phyloP scores from a whole-genome alignment of 257 asterid species.

The Przewalskia tangutica region DNA sequence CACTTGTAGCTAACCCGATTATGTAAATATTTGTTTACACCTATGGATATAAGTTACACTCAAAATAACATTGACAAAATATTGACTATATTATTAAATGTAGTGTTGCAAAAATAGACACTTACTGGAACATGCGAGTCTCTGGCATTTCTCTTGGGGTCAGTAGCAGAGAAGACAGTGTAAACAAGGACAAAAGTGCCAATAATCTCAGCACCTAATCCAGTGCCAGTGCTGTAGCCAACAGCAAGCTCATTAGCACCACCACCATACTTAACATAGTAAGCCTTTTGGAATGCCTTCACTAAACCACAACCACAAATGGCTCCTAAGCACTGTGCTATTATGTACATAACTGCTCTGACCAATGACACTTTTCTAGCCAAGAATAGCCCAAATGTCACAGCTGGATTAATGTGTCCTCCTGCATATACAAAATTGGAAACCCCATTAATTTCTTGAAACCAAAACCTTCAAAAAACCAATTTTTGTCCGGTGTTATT shows the following conservation, averaged over 20 bases:
- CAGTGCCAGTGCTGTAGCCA: slow-evolving; percentile 56
- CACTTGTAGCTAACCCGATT: neutral
- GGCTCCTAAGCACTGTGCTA: slow-evolving; percentile 67
- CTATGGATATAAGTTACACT: neutral
- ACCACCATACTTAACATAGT: slow-evolving; percentile 42
- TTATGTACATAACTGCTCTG: slow-evolving; percentile 46
- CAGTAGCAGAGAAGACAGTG: slow-evolving; percentile 70
- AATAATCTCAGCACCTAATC: slow-evolving; percentile 62
- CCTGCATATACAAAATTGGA: slow-evolving; percentile 17
- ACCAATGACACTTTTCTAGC: slow-evolving; percentile 53
- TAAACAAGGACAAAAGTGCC: slow-evolving; percentile 59
- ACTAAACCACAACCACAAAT: slow-evolving; percentile 58
- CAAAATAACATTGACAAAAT: neutral
- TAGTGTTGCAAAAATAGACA: neutral
- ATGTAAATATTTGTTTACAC: no score
- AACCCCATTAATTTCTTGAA: neutral
- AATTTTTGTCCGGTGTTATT: accelerated
- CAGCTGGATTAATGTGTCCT: slow-evolving; percentile 65
- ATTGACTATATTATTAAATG: neutral
- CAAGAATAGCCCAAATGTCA: slow-evolving; percentile 52
- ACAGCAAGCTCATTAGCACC: slow-evolving; percentile 43
- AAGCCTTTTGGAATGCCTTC: slow-evolving; percentile 49
- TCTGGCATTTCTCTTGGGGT: slow-evolving; percentile 59
- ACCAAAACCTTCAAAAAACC: neutral
- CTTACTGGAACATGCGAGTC: slow-evolving; percentile 73